A percentile compares a stretch with the other conserved stretches of the same genome.
Conservation (phyloP, 345 rosid genomes). For the Physaria fendleri region DNA sequence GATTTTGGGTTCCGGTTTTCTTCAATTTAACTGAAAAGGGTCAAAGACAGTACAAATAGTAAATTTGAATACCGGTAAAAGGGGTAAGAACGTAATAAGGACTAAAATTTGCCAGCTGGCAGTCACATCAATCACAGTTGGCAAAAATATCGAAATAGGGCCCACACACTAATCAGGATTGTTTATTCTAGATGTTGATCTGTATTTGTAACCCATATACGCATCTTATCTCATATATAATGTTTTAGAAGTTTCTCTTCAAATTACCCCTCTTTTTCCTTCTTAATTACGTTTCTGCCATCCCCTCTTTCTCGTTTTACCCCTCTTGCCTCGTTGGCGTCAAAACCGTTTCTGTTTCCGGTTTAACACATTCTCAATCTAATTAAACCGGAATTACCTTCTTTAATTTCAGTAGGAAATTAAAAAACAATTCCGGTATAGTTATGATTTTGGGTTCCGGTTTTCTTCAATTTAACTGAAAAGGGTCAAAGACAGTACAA, state of each 20-base stretch:
- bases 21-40: background rate
- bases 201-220: constrained; percentile 28
- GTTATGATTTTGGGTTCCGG: background rate
- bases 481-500: background rate
- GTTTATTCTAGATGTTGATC: constrained; percentile 31
- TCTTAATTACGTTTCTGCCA: constrained; percentile 15
- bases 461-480: background rate
- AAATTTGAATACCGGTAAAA: background rate
- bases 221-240: constrained; percentile 16
- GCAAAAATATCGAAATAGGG: constrained; percentile 21
- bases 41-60: background rate
- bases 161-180: constrained; percentile 28
- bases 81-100: background rate
- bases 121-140: constrained; percentile 32
- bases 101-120: constrained; percentile 26
- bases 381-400: background rate
- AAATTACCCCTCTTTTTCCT: background rate
- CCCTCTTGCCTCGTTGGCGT: constrained; percentile 26
- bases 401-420: background rate
- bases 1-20: background rate
- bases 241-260: background rate
- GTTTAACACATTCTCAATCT: background rate
- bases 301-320: constrained; percentile 18
- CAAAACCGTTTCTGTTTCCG: constrained; percentile 22
- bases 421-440: background rate